Evolutionary conservation across 768 basidiomycete genomes (phyloP), one percentile per base, ranked within the genome.

Genomic region (Panaeolus cyanescens): DNA sequence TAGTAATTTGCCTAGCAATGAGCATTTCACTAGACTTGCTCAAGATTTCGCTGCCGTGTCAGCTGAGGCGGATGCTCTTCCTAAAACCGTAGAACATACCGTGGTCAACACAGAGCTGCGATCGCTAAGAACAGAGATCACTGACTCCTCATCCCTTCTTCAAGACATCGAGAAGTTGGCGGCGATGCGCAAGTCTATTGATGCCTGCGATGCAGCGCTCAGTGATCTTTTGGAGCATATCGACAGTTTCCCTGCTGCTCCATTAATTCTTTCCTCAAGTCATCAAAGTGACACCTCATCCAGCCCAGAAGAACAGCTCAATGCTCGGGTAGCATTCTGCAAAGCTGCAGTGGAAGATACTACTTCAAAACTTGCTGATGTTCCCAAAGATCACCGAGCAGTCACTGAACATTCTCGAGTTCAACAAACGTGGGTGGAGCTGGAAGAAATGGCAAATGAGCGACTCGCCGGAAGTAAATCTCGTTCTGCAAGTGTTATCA

Each of bases 151-250:
- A 42, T 74, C 77, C 2, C 68, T 86, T 50, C 72, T 92, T 68
- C 74, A 79, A 32, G 80, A 79, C 42, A 70, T 92, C 25, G 75
- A 82, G 56, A 74, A 74, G 34, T 75, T 95, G n/a, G 83, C 81
- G 9, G 74, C 78, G n/a, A 75, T 94, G 54, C 73, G 79, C 5
- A 73, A 79, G 20, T 68, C 77, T 33, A 71, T 89, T 8, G 78
- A 79, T 28, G 69, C 71, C 19, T 93, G 91, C 65, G 93, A 96
- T 70, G 76, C 79, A n/a, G 85, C 87, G 20, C 78, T 95, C 42
- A 95, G 93, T 66, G 92, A 95, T 71, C 79, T 95, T 4, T 77
- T 96, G 50, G 91, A 94, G 67, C 91, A 94, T 67, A 80, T 94
- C 58, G 93, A 96, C 70, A 92, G 90, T 67, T 94, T 87, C 68